These are phyloP conservation scores for Saccharomycopsis amapae DNA, from an alignment of 805 yeast species.

Conservation along the genomic window DNA sequence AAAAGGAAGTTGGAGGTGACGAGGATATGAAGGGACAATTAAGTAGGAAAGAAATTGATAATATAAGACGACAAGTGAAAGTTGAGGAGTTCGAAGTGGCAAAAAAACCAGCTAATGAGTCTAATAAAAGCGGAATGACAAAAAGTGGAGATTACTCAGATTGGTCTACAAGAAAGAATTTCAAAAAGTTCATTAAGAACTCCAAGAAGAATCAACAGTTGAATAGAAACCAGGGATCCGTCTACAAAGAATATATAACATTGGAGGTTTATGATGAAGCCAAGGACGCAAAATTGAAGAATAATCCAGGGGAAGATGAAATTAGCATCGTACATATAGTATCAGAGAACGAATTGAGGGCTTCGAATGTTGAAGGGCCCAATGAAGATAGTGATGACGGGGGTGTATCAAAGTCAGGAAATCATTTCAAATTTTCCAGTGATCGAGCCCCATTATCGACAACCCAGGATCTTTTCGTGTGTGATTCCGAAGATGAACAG, in stretches of 20 bases:
- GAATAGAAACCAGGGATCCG: background rate
- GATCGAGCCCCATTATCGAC: background rate
- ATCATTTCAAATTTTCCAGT: no score
- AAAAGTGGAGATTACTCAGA: background rate
- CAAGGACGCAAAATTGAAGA: no score
- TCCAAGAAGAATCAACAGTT: background rate
- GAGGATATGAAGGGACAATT: background rate
- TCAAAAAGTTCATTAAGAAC: conserved; percentile 5
- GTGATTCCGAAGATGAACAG: no score
- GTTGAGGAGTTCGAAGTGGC: conserved; percentile 1
- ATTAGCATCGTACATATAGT: no score
- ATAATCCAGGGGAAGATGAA: background rate
- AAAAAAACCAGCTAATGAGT: background rate
- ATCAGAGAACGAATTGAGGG: no score
- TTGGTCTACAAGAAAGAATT: conserved; percentile 8
- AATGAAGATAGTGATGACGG: no score
- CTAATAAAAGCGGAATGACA: background rate
- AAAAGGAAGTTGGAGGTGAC: conserved; percentile 7
- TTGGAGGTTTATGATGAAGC: background rate
- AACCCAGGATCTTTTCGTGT: no score
- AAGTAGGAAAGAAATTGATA: conserved; percentile 6
- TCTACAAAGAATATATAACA: background rate
- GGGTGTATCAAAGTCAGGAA: no score
- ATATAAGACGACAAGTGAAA: background rate
- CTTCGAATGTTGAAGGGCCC: no score